Base-by-base conservation (phyloP, 129 eudicot species). In the Pseudognaphalium luteoalbum region DNA sequence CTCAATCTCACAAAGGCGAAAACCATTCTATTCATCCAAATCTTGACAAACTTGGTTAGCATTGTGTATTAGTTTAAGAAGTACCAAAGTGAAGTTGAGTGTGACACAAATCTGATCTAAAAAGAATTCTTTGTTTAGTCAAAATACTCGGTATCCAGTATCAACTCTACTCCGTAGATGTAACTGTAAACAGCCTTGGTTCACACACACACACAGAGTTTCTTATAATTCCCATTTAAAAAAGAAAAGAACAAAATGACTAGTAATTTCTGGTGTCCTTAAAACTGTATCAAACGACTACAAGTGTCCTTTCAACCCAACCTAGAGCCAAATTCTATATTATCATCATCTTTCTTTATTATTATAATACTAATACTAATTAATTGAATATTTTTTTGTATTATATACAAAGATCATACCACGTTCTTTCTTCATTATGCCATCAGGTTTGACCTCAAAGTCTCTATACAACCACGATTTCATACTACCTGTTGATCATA, bases 381-480 rank as follows among this genome's bases (percentile, higher is more conserved):
- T 34, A 20, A 3, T 30, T 68, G 12, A 28, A 7, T 64, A 19
- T 72, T 0, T 57, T 73, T 22, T 35, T 58, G n/a, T 37, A 7
- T 9, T 67, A 76, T 78, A 19, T 34, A 72, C 67, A 70, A n/a
- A 56, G 51, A 73, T 34, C 66, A 71, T 71, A 67, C 39, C 62
- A 30, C 22, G 1, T 30, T 56, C 81, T 16, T 16, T 71, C 84
- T 72, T 61, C 82, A 61, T 77, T 44, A 84, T 81, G 77, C 81
- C 66, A 58, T 80, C 88, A 84, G 88, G 85, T 84, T 79, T 78
- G 54, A 66, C 73, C 71, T 20, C 64, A 1, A 44, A 11, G 2
- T 41, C 54, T 51, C 47, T 73, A n/a, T 52, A 2, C 28, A 21
- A 52, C 10, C 21, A 42, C 25, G n/a, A 9, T 28, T 3, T 28